Evolutionary conservation across 352 stramenopile genomes (phyloP), one percentile per base, ranked within the genome.

Genomic region (Blastocystis sp.): DNA sequence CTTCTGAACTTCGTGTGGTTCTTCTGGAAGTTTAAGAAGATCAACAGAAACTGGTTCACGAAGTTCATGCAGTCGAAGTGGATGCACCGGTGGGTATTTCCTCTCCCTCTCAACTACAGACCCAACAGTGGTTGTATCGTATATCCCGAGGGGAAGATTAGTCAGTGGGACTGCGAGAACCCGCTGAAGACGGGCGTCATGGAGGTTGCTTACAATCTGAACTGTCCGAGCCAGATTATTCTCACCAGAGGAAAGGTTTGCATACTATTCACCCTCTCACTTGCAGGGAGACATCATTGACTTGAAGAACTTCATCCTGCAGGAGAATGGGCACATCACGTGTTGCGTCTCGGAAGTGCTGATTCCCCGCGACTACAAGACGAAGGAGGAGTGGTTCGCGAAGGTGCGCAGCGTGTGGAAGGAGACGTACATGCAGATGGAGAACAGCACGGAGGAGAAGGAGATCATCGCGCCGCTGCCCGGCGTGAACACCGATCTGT

Each of bases 161-260:
- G 23, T 0, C 10, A 2, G n/a, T 56, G 48, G 48, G 14, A 14
- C 14, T 7, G 48, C 0, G 48, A 56, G 5, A 56, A 56, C 48
- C 48, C 48, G 5, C 45, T 88, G 19, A 67, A 65, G n/a, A 88
- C 78, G 19, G 78, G 78, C 45, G 78, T 88, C 4, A 88, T 88
- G 78, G 78, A 88, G 34, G 62, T 88, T 1, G 78, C 78, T 2
- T 88, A 88, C 67, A 88, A 88, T 76, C 61, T 88, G 34, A 88
- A 88, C 48, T 88, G 78, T 79, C 78, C 78, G 41, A 77, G 64
- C 61, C 78, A 88, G 48, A 79, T 76, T 2, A 61, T 88, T 2
- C 23, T 88, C 9, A 88, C 52, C 0, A 56, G 14, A 21, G 74
- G 74, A 65, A 84, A 62, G 48, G 48, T 56, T 17, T 14, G 5